phyloP scores from a whole-genome alignment of 2,329 filamentous ascomycete genomes.

The Metarhizium sp. region DNA sequence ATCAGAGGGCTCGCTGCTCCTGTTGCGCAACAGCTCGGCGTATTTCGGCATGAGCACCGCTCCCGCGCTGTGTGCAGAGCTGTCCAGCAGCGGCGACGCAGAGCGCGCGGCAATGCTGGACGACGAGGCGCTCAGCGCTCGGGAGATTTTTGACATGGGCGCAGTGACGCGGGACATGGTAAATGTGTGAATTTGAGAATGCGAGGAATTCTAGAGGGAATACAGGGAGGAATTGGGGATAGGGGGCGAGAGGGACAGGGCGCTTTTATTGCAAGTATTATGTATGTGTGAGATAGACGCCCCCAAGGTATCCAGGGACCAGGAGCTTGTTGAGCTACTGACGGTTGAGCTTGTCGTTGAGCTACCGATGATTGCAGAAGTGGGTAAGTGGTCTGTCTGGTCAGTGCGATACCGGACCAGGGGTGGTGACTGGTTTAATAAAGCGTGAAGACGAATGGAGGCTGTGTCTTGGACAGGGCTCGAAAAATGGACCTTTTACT shows the following conservation, averaged over 20 bases:
- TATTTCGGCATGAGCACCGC: constrained; percentile 37
- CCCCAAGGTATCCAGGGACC: not conserved
- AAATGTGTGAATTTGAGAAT: not conserved
- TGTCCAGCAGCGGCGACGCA: constrained; percentile 23
- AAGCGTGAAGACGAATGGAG: no score
- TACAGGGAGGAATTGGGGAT: no score
- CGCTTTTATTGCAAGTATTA: not conserved
- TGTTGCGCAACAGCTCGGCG: constrained; percentile 33
- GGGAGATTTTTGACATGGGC: constrained; percentile 32
- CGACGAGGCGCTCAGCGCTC: constrained; percentile 34
- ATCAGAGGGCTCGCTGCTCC: constrained; percentile 26
- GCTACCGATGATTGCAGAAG: no score
- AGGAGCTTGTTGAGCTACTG: not conserved
- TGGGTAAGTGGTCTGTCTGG: no score
- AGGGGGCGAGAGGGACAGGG: not conserved
- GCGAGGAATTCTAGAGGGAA: not conserved
- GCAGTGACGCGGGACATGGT: constrained; percentile 38
- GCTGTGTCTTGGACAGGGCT: no score
- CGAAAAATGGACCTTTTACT: no score
- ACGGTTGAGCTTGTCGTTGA: not conserved
- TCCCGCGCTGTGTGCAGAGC: constrained; percentile 25
- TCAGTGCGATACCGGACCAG: no score
- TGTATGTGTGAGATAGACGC: not conserved
- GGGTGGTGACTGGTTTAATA: no score
- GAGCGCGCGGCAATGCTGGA: constrained; percentile 20